phyloP scores from a whole-genome alignment of 495 filamentous ascomycete species.

The Hyphodiscus hymeniophilus region DNA sequence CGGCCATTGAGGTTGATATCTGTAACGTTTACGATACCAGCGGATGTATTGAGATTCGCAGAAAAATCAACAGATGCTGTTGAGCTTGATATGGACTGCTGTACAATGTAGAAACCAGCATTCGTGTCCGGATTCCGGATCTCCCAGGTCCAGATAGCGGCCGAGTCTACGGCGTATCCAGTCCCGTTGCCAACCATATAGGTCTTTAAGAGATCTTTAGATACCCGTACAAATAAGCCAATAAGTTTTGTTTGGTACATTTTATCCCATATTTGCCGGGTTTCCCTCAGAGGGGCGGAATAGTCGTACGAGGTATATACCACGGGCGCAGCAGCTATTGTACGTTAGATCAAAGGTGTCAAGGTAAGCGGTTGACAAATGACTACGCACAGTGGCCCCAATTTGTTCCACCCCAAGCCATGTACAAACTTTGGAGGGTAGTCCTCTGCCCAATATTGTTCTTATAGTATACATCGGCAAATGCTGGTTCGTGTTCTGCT shows the following conservation, averaged over 20 bases:
- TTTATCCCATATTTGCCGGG: slow-evolving; percentile 27
- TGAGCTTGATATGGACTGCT: slow-evolving; percentile 31
- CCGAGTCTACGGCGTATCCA: slow-evolving; percentile 31
- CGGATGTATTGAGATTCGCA: slow-evolving; percentile 32
- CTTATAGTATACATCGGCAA: slow-evolving; percentile 50
- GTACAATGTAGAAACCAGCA: slow-evolving; percentile 41
- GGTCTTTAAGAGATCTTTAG: slow-evolving; percentile 42
- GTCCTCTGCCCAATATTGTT: slow-evolving; percentile 43
- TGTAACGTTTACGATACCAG: slow-evolving; percentile 32
- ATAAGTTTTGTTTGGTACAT: slow-evolving; percentile 45
- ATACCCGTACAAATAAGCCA: slow-evolving; percentile 47
- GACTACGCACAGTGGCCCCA: slow-evolving; percentile 36
- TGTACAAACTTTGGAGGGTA: slow-evolving; percentile 44
- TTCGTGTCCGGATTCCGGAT: slow-evolving; percentile 46
- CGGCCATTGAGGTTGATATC: slow-evolving; percentile 38
- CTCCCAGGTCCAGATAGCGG: slow-evolving; percentile 40
- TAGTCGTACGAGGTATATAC: slow-evolving; percentile 46
- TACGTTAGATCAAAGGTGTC: neutral
- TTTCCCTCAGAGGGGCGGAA: slow-evolving; percentile 27
- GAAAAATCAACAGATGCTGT: slow-evolving; percentile 28
- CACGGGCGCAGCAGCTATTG: slow-evolving; percentile 33
- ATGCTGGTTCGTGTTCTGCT: slow-evolving; percentile 39
- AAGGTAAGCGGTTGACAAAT: too few relatives aligned
- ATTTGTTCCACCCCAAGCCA: slow-evolving; percentile 50
- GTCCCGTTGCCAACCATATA: slow-evolving; percentile 51